Evolutionary conservation across 2,329 filamentous ascomycete genomes (phyloP).

Genomic region (Tetracladium maxilliforme): DNA sequence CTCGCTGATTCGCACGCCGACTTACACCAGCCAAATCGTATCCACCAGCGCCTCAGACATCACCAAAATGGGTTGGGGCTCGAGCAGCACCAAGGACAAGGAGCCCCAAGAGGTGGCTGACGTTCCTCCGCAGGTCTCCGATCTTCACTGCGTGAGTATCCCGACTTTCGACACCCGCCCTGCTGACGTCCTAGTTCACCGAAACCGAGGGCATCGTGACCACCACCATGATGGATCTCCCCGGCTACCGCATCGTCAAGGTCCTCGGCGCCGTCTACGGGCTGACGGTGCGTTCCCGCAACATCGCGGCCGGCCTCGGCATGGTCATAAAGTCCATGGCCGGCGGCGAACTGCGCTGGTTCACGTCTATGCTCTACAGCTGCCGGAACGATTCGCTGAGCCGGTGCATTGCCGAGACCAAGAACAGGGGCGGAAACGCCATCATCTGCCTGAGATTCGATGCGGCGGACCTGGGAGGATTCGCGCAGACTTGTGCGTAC

Average conservation of each 20-base stretch:
- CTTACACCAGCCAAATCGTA: too few species aligned
- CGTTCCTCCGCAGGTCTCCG: too few species aligned
- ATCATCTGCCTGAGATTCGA: slow-evolving; percentile 45
- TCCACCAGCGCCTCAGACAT: too few species aligned
- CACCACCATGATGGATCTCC: slow-evolving; percentile 48
- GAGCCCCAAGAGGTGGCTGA: too few species aligned
- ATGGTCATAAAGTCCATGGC: slow-evolving; percentile 41
- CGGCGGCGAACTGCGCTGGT: slow-evolving; percentile 43
- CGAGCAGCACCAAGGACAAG: too few species aligned
- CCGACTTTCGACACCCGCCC: too few species aligned
- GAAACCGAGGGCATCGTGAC: slow-evolving; percentile 48
- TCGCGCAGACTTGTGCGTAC: slow-evolving; percentile 44
- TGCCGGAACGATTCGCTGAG: slow-evolving; percentile 43
- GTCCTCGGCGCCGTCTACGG: slow-evolving; percentile 44
- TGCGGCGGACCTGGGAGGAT: slow-evolving; percentile 35
- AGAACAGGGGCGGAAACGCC: slow-evolving; percentile 42
- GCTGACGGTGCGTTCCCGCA: slow-evolving; percentile 39
- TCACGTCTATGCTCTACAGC: slow-evolving; percentile 42
- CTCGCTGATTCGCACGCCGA: too few species aligned
- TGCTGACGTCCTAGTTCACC: slow-evolving; percentile 40
- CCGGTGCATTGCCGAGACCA: slow-evolving; percentile 38
- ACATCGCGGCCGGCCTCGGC: slow-evolving; percentile 38
- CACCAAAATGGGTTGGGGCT: too few species aligned
- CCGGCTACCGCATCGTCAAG: slow-evolving; percentile 40
- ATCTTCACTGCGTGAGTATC: too few species aligned